Conservation (phyloP, 345 rosid genomes). For the Pistacia atlantica region DNA sequence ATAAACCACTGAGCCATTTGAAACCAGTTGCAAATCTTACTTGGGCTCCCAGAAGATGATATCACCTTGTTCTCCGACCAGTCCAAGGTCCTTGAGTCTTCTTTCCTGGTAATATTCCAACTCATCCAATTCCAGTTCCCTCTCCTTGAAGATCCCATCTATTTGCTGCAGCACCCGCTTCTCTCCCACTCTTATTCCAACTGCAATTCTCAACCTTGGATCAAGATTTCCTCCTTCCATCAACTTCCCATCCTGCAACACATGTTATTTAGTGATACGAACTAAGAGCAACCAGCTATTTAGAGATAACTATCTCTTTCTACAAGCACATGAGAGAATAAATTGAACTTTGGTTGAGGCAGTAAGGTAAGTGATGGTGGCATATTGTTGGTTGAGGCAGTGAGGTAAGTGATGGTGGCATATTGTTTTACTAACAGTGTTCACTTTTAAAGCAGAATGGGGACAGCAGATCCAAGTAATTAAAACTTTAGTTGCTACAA, state of each 20-base stretch:
- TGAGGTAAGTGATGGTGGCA: background rate
- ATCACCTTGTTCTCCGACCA: slow-evolving; percentile 96
- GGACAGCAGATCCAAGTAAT: background rate
- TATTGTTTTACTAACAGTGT: too few relatives aligned
- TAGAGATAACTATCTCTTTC: background rate
- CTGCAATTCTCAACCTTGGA: slow-evolving; percentile 56
- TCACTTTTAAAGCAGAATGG: background rate
- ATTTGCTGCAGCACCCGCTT: slow-evolving; percentile 84
- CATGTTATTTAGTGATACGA: background rate
- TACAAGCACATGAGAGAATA: background rate
- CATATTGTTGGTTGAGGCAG: background rate
- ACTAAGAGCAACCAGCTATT: background rate
- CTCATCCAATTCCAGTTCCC: slow-evolving; percentile 66
- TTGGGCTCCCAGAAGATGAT: slow-evolving; percentile 90
- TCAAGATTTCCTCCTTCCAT: slow-evolving; percentile 48
- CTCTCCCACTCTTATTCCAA: slow-evolving; percentile 75
- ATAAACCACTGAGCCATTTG: background rate
- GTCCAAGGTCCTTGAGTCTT: slow-evolving; percentile 85
- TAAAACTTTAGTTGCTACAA: background rate
- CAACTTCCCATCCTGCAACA: slow-evolving; percentile 71
- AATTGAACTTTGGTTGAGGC: background rate
- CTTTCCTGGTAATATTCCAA: slow-evolving; percentile 92
- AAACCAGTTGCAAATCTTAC: slow-evolving; percentile 22
- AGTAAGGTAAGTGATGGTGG: background rate
- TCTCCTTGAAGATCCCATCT: slow-evolving; percentile 58